phyloP scores from a whole-genome alignment of 495 filamentous ascomycete genomes.

The Podospora pseudopauciseta region DNA sequence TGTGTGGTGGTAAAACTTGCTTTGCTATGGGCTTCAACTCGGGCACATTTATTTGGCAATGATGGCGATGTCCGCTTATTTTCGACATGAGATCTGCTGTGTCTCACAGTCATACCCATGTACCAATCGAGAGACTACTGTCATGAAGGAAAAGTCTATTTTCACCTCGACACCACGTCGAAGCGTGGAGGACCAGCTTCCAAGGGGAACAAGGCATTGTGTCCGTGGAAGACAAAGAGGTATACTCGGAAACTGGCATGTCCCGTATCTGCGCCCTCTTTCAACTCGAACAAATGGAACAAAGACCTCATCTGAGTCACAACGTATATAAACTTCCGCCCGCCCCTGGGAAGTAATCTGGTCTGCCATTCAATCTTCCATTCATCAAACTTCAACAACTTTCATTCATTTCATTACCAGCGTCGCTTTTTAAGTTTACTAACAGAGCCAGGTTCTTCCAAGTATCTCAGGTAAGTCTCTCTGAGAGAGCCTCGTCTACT shows the following conservation, averaged over 20 bases:
- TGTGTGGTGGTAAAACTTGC: neutral
- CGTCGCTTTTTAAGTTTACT: neutral
- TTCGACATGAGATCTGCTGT: too few species aligned
- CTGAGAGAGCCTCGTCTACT: neutral
- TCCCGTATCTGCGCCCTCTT: neutral
- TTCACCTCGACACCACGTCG: neutral
- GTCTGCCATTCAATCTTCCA: neutral
- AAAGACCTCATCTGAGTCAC: neutral
- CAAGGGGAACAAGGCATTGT: neutral
- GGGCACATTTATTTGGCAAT: too few species aligned
- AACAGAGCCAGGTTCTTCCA: neutral
- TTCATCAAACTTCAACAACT: neutral
- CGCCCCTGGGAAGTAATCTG: neutral
- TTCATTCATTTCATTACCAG: neutral
- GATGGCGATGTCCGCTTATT: too few species aligned
- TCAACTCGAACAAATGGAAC: neutral
- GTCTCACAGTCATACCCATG: too few species aligned
- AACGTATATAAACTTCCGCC: neutral
- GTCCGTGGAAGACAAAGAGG: neutral
- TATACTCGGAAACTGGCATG: neutral
- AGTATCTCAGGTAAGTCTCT: neutral
- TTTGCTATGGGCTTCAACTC: neutral
- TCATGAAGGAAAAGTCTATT: neutral
- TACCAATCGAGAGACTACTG: too few species aligned
- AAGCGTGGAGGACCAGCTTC: neutral